These are phyloP conservation scores for Hyaloperonospora brassicae DNA, from an alignment of 352 stramenopile genomes.

Conservation along the genomic window DNA sequence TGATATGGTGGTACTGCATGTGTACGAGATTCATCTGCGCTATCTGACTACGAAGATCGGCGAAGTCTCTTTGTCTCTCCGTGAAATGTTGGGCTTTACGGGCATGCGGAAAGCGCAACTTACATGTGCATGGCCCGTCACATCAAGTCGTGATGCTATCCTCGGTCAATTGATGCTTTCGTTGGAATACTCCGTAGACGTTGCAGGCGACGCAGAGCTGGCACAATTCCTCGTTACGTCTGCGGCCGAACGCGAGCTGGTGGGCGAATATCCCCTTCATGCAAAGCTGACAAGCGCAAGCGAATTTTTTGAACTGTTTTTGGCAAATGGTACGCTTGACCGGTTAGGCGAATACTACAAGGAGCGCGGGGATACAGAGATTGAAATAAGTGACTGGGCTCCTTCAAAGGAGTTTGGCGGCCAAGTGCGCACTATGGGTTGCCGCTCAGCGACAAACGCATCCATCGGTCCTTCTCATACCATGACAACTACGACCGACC, in stretches of 20 bases:
- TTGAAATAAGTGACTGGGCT: conserved; percentile 60
- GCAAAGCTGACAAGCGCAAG: conserved; percentile 35
- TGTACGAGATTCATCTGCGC: conserved; percentile 78
- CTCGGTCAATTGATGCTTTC: conserved; percentile 64
- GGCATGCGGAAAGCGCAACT: conserved; percentile 58
- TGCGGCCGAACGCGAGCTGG: conserved; percentile 47
- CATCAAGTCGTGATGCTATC: conserved; percentile 53
- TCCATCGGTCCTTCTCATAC: conserved; percentile 75
- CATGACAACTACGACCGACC: conserved; percentile 76
- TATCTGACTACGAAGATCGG: conserved; percentile 82
- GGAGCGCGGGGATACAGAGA: conserved; percentile 63
- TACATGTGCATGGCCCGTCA: conserved; percentile 61
- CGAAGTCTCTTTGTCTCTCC: conserved; percentile 61
- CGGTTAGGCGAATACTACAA: conserved; percentile 59
- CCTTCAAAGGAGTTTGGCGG: conserved; percentile 61
- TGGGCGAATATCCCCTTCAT: conserved; percentile 66
- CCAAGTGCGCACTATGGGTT: conserved; percentile 54
- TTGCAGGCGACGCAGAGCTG: conserved; percentile 32
- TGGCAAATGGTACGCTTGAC: conserved; percentile 38
- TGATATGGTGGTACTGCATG: conserved; percentile 73
- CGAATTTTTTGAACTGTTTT: conserved; percentile 67
- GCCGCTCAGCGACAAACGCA: conserved; percentile 68
- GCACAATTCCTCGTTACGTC: conserved; percentile 68
- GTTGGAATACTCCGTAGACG: conserved; percentile 59
- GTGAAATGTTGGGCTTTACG: conserved; percentile 63